Evolutionary conservation across 176 grass and related monocot genomes (phyloP), one percentile per base, ranked within the genome.

Genomic region (Hordeum vulgare): DNA sequence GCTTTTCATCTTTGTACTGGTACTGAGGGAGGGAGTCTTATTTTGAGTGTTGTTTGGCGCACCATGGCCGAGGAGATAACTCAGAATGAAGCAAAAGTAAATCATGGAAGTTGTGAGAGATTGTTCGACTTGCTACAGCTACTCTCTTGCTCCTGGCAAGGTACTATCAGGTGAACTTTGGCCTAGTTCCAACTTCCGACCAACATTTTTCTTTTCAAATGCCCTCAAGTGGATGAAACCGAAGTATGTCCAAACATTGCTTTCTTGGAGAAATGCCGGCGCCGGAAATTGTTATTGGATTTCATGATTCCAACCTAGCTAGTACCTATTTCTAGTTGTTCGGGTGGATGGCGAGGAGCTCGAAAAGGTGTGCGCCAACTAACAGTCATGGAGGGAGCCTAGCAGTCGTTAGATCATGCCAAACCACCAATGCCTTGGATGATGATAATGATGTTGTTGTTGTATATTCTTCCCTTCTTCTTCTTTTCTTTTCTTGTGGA

Each of bases 341-440:
- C 0, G 59, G 61, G 18, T 39, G 26, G 23, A 39, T 21, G 61
- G 70, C 27, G 51, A 75, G 3, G 44, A 11, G 61, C 10, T 26
- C 35, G 0, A 26, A 76, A 74, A 53, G 57, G 76, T 27, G n/a
- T 37, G 81, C 12, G 8, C 61, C 81, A 58, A 76, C 82, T 69
- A 80, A 67, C 76, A 39, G 77, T 23, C 6, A 20, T 41, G 18
- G 6, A 72, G 34, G 44, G 54, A 77, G 42, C 18, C 56, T 57
- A 65, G 78, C 71, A 77, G 83, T 70, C 66, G 66, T 82, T 82
- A 61, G 73, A 81, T 26, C 41, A 57, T 78, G 78, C 57, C 47
- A 66, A 77, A 45, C 35, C 7, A 71, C 77, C 66, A 37, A 37
- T 37, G 6, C 36, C 24, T 40, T 45, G 2, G 18, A 31, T 37